These are phyloP conservation scores for sunflower (Helianthus annuus) DNA, from an alignment of 129 eudicot genomes.

Conservation along the genomic window HanXRQr2.0-SUNRISE NC_035441.2:177169051-177169550, in stretches of 20 bases:
- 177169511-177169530: conserved; percentile 29
- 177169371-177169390: conserved; percentile 29
- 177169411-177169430: conserved; percentile 55
- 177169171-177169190: conserved; percentile 5
- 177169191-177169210: conserved; percentile 27
- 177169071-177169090: conserved; percentile 6
- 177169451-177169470: conserved; percentile 41
- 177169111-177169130: not conserved
- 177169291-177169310: not conserved
- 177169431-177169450: conserved; percentile 78
- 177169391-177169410: conserved; percentile 41
- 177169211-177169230: conserved; percentile 20
- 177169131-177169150: conserved; percentile 2
- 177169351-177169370: conserved; percentile 5
- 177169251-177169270: not conserved
- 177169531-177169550: conserved; percentile 29
- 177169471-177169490: conserved; percentile 41
- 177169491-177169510: conserved; percentile 27
- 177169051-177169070: not conserved
- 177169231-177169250: not conserved
- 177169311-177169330: not conserved
- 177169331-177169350: conserved; percentile 5
- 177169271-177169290: conserved; percentile 8
- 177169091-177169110: not conserved
- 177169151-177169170: not conserved